phyloP scores from a whole-genome alignment of 192 early-diverging fungal species.

The Ambispora gerdemannii region DNA sequence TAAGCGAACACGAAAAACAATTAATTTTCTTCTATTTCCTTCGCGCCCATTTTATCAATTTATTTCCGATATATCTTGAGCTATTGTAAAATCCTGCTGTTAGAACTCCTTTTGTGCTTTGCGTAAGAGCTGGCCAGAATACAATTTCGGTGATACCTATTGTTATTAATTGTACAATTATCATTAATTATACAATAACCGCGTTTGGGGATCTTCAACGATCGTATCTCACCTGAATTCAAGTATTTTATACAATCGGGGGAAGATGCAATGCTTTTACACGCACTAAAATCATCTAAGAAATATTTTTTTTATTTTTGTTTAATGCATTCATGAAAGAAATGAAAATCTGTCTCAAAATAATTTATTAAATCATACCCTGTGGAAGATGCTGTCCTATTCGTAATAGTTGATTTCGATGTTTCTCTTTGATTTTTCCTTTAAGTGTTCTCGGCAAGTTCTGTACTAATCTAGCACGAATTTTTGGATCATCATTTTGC shows the following conservation, averaged over 20 bases:
- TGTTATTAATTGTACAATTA: neutral
- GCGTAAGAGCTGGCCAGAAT: conserved; percentile 76
- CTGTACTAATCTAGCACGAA: conserved; percentile 66
- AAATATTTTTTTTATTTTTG: neutral
- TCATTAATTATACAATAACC: neutral
- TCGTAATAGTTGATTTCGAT: conserved; percentile 31
- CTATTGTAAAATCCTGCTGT: conserved; percentile 78
- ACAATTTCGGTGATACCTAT: conserved; percentile 48
- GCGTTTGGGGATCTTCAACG: no score
- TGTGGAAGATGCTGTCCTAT: conserved; percentile 11
- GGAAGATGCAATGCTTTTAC: conserved; percentile 15
- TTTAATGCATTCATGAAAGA: neutral
- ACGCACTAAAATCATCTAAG: conserved; percentile 12
- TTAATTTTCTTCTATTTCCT: conserved; percentile 37
- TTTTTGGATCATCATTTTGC: conserved; percentile 61
- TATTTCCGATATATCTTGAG: conserved; percentile 57
- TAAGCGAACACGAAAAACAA: no score
- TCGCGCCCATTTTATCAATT: conserved; percentile 54
- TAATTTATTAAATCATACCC: conserved; percentile 22
- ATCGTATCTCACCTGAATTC: conserved; percentile 6
- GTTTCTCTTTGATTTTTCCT: conserved; percentile 48
- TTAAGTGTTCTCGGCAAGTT: conserved; percentile 80
- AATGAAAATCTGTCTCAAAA: neutral
- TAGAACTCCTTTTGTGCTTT: conserved; percentile 88
- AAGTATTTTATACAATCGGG: conserved; percentile 11